Conservation (phyloP, 352 stramenopile genomes). For the Globisporangium uncinulatum region DNA sequence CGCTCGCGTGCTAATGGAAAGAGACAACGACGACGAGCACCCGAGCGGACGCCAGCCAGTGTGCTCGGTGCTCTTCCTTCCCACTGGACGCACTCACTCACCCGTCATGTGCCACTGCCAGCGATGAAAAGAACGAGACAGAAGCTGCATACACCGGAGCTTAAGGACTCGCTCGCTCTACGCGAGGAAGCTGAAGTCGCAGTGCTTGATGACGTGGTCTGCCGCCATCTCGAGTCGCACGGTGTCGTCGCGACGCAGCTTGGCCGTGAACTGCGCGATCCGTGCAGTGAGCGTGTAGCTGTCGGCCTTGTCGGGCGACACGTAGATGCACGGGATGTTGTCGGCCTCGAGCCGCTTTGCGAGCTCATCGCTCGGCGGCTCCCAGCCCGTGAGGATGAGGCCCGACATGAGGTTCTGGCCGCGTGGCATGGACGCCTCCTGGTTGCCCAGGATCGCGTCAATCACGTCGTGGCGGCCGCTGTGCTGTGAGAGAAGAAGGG, state of each 20-base stretch:
- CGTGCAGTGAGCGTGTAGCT: conserved; percentile 83
- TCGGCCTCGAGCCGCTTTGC: conserved; percentile 62
- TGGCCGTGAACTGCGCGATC: conserved; percentile 78
- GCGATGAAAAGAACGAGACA: too few relatives aligned
- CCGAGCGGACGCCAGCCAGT: too few relatives aligned
- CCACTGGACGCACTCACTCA: too few relatives aligned
- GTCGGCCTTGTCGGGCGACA: conserved; percentile 74
- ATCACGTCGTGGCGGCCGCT: conserved; percentile 80
- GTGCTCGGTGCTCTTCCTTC: too few relatives aligned
- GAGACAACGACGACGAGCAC: too few relatives aligned
- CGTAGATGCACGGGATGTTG: conserved; percentile 87
- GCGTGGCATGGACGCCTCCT: conserved; percentile 58
- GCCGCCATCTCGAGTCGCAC: conserved; percentile 71
- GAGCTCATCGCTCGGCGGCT: conserved; percentile 63
- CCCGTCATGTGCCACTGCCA: too few relatives aligned
- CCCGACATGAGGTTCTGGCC: conserved; percentile 68
- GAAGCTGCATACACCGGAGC: too few relatives aligned
- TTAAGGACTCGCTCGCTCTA: background rate
- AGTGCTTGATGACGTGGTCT: conserved; percentile 76
- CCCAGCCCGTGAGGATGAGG: conserved; percentile 82
- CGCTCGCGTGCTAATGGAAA: too few relatives aligned
- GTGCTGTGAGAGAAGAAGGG: conserved; percentile 29
- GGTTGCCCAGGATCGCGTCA: conserved; percentile 81
- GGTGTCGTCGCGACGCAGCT: conserved; percentile 71
- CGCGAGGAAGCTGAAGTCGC: conserved; percentile 73